Evolutionary conservation across 805 yeast species (phyloP).

Genomic region (Kodamaea kakaduensis): DNA sequence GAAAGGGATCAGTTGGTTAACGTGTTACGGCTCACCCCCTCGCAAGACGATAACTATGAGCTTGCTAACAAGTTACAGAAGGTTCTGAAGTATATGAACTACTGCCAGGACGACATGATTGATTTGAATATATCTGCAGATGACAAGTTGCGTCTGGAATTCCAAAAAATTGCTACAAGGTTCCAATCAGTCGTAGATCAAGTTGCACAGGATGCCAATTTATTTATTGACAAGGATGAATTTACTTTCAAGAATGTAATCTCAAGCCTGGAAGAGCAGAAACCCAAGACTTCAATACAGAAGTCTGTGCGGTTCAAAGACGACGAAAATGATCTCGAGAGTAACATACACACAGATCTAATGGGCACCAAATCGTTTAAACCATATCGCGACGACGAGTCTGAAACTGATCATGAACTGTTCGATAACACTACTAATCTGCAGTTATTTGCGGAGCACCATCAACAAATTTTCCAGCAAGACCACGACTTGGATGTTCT

Average conservation of each 20-base stretch:
- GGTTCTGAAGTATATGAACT: slow-evolving; percentile 24
- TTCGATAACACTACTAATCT: slow-evolving; percentile 30
- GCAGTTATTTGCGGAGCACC: slow-evolving; percentile 41
- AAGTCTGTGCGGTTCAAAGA: slow-evolving; percentile 41
- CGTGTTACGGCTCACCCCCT: slow-evolving; percentile 33
- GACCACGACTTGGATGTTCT: slow-evolving; percentile 33
- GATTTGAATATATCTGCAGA: slow-evolving; percentile 3
- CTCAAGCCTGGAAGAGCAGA: slow-evolving; percentile 4
- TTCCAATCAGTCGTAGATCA: slow-evolving; percentile 13
- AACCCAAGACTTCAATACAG: slow-evolving; percentile 9
- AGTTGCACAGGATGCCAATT: slow-evolving; percentile 23
- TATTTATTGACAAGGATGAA: slow-evolving; percentile 26
- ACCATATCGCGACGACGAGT: slow-evolving; percentile 34
- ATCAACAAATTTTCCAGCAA: slow-evolving; percentile 37
- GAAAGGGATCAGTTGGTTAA: slow-evolving; percentile 30
- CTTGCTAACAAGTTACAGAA: slow-evolving; percentile 26
- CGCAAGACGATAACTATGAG: slow-evolving; percentile 37
- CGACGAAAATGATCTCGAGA: slow-evolving; percentile 19
- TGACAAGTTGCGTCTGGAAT: slow-evolving; percentile 3
- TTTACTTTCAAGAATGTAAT: slow-evolving; percentile 19
- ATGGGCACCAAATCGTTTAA: slow-evolving; percentile 33
- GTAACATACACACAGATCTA: slow-evolving; percentile 25
- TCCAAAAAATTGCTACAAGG: neutral
- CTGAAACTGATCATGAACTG: slow-evolving; percentile 17
- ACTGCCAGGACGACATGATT: slow-evolving; percentile 26